These are phyloP conservation scores for Sequoiadendron giganteum DNA, from an alignment of 75 land plant genomes.

Conservation along the genomic window DNA sequence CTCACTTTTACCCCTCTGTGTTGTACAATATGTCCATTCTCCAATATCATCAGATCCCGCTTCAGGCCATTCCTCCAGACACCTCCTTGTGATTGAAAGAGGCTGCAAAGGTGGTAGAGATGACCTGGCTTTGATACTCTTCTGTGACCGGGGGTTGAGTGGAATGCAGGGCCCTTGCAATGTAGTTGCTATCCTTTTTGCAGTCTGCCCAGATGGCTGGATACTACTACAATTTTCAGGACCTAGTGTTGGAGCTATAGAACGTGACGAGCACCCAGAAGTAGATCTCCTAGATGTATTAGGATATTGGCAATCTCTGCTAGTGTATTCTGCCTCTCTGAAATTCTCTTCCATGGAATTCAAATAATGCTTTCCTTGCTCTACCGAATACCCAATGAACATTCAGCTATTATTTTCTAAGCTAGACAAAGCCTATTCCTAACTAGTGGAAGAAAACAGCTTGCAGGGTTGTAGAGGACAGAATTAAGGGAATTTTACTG, in stretches of 20 bases:
- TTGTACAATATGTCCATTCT: constrained; percentile 16
- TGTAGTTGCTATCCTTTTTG: neutral
- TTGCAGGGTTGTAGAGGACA: neutral
- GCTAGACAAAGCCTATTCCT: neutral
- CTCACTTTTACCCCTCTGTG: constrained; percentile 21
- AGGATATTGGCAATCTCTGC: constrained; percentile 6
- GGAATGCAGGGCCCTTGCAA: constrained; percentile 1
- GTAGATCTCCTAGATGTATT: constrained; percentile 19
- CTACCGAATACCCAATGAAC: neutral
- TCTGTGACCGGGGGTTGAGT: constrained; percentile 18
- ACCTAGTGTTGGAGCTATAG: constrained; percentile 16
- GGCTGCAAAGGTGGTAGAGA: constrained; percentile 26
- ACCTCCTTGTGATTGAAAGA: constrained; percentile 16
- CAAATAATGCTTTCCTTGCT: neutral
- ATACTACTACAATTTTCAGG: neutral
- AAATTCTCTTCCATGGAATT: neutral
- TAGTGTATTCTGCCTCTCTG: constrained; percentile 8
- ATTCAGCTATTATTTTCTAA: neutral
- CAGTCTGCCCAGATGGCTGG: no score
- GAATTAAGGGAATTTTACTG: neutral
- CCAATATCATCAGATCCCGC: constrained; percentile 14
- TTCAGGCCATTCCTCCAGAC: constrained; percentile 20
- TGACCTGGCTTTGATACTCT: constrained; percentile 11
- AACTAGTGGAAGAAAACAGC: neutral
- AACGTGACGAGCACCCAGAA: constrained; percentile 20